Evolutionary conservation across 352 stramenopile species (phyloP).

Genomic region (Phytophthora agathidicida): DNA sequence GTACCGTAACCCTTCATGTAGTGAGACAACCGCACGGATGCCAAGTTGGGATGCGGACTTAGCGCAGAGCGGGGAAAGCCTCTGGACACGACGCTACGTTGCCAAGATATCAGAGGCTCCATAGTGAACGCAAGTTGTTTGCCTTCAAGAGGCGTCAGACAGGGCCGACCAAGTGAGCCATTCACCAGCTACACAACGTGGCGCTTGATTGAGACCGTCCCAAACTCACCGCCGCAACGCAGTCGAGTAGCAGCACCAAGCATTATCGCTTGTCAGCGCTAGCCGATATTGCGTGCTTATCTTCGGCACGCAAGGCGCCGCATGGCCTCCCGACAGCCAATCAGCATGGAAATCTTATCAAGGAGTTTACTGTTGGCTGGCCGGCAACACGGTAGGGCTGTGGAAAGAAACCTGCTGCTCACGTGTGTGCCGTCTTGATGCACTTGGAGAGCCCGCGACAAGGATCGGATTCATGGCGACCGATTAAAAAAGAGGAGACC

Average conservation of each 20-base stretch:
- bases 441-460: constrained; percentile 12
- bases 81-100: constrained; percentile 16
- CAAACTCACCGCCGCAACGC: no score
- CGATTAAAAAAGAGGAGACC: no score
- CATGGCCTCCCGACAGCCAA: constrained; percentile 18
- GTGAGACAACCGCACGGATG: not conserved
- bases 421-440: constrained; percentile 5
- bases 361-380: not conserved
- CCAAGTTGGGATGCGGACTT: constrained; percentile 17
- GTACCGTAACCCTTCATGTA: constrained; percentile 1
- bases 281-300: constrained; percentile 19
- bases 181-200: constrained; percentile 10
- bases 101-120: constrained; percentile 20
- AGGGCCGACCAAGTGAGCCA: constrained; percentile 7
- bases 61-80: constrained; percentile 10
- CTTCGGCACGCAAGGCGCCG: constrained; percentile 11
- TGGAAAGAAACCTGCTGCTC: constrained; percentile 13
- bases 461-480: constrained; percentile 6
- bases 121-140: constrained; percentile 21
- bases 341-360: constrained; percentile 12
- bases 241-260: not conserved
- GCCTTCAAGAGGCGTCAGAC: constrained; percentile 15
- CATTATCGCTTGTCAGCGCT: constrained; percentile 4
- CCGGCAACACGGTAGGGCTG: constrained; percentile 13
- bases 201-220: not conserved